Base-by-base conservation (phyloP, 2,329 filamentous ascomycete species). In the Biscogniauxia mediterranea region DNA sequence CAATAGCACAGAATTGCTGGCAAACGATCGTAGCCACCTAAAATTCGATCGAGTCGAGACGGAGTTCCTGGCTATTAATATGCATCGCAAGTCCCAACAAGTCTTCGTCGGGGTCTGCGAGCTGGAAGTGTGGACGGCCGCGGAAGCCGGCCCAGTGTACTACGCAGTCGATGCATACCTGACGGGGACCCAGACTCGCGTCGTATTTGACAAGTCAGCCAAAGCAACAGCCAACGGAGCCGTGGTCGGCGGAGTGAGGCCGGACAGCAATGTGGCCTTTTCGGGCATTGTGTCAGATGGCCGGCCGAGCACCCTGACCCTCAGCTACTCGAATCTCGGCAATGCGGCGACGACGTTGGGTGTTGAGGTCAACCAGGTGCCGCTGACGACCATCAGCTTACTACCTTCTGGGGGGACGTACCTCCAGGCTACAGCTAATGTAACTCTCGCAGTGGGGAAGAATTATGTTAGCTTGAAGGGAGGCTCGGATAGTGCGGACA, bases 51-150 rank as follows among this genome's bases (percentile, higher is more conserved):
- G 57, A 23, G 62, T 70, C 1, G 66, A 71, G 51, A 72, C 73
- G 1, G 65, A 67, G 3, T 70, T 74, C n/a, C 51, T 75, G 7
- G 72, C 72, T 6, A 63, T 74, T 38, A 75, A 74, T 55, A 52
- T 73, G 59, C 70, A 67, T 56, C 64, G 67, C 9, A 61, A 66
- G 25, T 67, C 66, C 4, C 58, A 64, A 3, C 62, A 62, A 1
- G 57, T 66, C 15, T 72, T 60, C 50, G 70, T 73, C 9, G 73
- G 73, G 8, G 63, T 75, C 26, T 75, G 73, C 57, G 73, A 75
- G 64, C 64, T 75, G 25, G 70, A 75, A 58, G 70, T 72, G 28
- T 75, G 73, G 73, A 70, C 65, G 1, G 66, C 67, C 1, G 64
- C 72, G 19, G 32, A 25, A 17, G 17, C 32, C 1, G 67, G 70